Base-by-base conservation (phyloP, 2,329 filamentous ascomycete genomes). In the Mollisiaceae sp. region DNA sequence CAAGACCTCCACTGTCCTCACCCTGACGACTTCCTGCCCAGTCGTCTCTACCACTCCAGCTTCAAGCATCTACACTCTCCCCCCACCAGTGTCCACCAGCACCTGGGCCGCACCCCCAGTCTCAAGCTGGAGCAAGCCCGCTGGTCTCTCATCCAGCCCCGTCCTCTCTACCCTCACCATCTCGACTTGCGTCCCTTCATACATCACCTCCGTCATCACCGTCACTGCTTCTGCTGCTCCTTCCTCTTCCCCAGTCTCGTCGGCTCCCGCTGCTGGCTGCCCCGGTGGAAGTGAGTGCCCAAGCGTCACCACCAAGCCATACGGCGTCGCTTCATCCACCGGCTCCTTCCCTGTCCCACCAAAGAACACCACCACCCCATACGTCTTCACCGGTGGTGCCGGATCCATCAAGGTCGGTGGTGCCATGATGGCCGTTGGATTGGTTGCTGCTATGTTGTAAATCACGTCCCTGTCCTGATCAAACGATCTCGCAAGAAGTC, bases 371-470 rank as follows among this genome's bases (percentile, higher is more conserved):
- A 61, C 65, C 52, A 38, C 36, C 22, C 50, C 64, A 18, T 60
- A 57, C 12, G 38, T 67, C 35, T 67, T 67, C 62, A 68, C 67
- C 24, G 67, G 64, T 43, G 67, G 60, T 55, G 70, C 71, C 27
- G 60, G 64, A 36, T 58, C 67, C 59, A 63, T 70, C 36, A 67
- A 70, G 63, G 68, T 67, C 24, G 66, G 65, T 63, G 70, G 70
- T 62, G 63, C 72, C 54, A 56, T 72, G 63, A 69, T 71, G 57
- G 67, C 63, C 45, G 64, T 69, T 20, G 71, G 69, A 66, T 41
- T 71, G 47, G 56, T 65, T 41, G 70, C 68, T 65, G 71, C 70
- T 64, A 66, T 73, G 43, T 62, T 73, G 62, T 73, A 72, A 67
- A 61, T 47, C 38, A 20, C n/a, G 54, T 47, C n/a, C n/a, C n/a